Conservation (phyloP, 1,284 basidiomycete species). For the Microbotryum scabiosae region DNA sequence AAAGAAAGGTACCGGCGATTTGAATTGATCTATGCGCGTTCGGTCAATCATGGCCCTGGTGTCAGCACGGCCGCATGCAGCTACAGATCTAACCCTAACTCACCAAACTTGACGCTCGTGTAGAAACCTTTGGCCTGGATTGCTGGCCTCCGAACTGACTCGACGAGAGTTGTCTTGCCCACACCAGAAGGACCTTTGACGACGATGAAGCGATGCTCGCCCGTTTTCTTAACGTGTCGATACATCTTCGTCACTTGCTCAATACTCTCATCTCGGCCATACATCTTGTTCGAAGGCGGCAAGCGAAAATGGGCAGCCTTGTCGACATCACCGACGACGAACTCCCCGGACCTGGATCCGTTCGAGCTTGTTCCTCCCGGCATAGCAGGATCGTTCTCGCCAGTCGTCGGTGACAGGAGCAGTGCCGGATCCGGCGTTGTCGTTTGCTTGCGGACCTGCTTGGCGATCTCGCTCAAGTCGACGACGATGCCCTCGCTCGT, state of each 20-base stretch:
- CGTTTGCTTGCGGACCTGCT: neutral
- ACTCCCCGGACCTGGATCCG: neutral
- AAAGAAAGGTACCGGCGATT: slow-evolving; percentile 29
- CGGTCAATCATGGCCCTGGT: too few relatives aligned
- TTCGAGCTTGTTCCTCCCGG: neutral
- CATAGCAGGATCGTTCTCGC: neutral
- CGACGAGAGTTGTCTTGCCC: slow-evolving; percentile 28
- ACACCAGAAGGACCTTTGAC: slow-evolving; percentile 24
- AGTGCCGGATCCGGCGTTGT: neutral
- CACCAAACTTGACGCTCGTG: slow-evolving; percentile 28
- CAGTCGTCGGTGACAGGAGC: too few relatives aligned
- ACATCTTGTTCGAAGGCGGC: slow-evolving; percentile 20
- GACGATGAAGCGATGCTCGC: slow-evolving; percentile 9
- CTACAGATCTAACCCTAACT: neutral
- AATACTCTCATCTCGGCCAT: slow-evolving; percentile 19
- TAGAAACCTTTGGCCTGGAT: slow-evolving; percentile 9
- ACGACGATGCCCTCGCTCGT: slow-evolving; percentile 21
- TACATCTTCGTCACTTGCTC: slow-evolving; percentile 8
- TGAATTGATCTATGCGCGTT: slow-evolving; percentile 23
- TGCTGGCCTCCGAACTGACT: slow-evolving; percentile 18
- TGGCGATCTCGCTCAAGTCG: slow-evolving; percentile 18
- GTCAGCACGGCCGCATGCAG: too few relatives aligned
- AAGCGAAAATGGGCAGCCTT: slow-evolving; percentile 25
- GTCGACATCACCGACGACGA: slow-evolving; percentile 22
- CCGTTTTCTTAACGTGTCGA: slow-evolving; percentile 11